Evolutionary conservation across 176 grass and related monocot genomes (phyloP).

Genomic region (Leersia perrieri): DNA sequence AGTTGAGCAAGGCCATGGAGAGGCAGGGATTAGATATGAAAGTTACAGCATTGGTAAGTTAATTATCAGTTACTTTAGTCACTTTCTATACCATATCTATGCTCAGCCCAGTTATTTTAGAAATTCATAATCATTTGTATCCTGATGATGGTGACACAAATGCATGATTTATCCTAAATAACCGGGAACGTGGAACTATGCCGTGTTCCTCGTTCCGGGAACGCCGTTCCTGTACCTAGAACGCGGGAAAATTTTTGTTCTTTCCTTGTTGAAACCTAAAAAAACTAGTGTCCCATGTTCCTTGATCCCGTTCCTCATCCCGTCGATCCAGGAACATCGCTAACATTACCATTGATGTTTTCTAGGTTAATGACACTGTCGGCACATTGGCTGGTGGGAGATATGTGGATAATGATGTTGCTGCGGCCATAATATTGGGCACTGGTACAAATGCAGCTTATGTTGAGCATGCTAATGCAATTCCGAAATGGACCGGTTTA

Average conservation of each 20-base stretch:
- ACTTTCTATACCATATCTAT: background rate
- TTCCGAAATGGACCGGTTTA: constrained; percentile 63
- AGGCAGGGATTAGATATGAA: constrained; percentile 71
- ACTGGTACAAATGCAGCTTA: constrained; percentile 89
- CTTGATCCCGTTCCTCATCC: no score
- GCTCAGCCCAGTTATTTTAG: background rate
- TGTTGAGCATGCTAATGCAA: constrained; percentile 65
- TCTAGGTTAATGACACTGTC: constrained; percentile 64
- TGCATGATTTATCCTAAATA: no score
- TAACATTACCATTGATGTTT: constrained; percentile 11
- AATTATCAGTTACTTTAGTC: background rate
- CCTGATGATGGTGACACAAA: background rate
- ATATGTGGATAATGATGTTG: constrained; percentile 64
- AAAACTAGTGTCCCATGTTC: no score
- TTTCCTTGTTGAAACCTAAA: no score
- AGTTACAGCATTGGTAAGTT: constrained; percentile 62
- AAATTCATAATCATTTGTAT: background rate
- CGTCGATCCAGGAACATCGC: no score
- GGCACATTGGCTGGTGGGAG: constrained; percentile 74
- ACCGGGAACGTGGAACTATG: no score
- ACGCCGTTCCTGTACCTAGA: no score
- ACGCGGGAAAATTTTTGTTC: no score
- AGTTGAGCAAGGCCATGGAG: constrained; percentile 62
- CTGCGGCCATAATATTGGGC: constrained; percentile 72
- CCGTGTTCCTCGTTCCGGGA: no score